These are phyloP conservation scores for Paramecium biaurelia DNA, from an alignment of 73 alveolate genomes.

Conservation along the genomic window DNA sequence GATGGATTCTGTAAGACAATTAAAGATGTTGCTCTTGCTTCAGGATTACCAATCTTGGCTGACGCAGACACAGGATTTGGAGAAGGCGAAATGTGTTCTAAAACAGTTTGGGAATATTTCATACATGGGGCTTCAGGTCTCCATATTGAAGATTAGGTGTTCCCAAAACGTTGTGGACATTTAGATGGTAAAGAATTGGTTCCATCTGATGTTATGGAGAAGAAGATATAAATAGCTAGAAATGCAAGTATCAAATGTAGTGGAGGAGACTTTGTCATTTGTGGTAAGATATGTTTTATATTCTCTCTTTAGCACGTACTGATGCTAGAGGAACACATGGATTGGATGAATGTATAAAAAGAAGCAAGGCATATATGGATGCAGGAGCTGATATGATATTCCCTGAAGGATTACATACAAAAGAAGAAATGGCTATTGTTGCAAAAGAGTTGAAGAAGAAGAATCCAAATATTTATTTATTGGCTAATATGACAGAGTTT, in stretches of 20 bases:
- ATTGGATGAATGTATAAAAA: conserved; percentile 66
- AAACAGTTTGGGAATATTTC: conserved; percentile 88
- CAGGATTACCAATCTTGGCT: conserved; percentile 87
- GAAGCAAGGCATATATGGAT: conserved; percentile 80
- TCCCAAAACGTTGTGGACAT: conserved; percentile 98
- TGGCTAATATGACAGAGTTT: conserved; percentile 92
- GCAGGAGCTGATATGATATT: conserved; percentile 99
- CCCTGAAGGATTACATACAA: conserved; percentile 84
- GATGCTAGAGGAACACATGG: conserved; percentile 93
- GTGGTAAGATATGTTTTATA: conserved; percentile 30
- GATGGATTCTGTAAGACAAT: conserved; percentile 76
- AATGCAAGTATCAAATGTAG: conserved; percentile 79
- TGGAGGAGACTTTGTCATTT: conserved; percentile 88
- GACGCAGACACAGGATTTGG: conserved; percentile 99
- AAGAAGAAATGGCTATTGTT: conserved; percentile 57
- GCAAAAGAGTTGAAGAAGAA: conserved; percentile 51
- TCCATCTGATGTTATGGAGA: conserved; percentile 70
- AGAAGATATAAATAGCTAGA: conserved; percentile 74
- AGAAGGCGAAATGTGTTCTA: conserved; percentile 85
- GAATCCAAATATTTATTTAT: conserved; percentile 45
- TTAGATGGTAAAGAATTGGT: conserved; percentile 88
- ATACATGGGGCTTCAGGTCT: conserved; percentile 93
- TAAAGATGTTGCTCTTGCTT: conserved; percentile 64
- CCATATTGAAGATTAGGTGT: conserved; percentile 86
- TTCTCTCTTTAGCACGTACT: conserved; percentile 76